Evolutionary conservation across 1,284 basidiomycete species (phyloP).

Genomic region (Phlebopus sp.): DNA sequence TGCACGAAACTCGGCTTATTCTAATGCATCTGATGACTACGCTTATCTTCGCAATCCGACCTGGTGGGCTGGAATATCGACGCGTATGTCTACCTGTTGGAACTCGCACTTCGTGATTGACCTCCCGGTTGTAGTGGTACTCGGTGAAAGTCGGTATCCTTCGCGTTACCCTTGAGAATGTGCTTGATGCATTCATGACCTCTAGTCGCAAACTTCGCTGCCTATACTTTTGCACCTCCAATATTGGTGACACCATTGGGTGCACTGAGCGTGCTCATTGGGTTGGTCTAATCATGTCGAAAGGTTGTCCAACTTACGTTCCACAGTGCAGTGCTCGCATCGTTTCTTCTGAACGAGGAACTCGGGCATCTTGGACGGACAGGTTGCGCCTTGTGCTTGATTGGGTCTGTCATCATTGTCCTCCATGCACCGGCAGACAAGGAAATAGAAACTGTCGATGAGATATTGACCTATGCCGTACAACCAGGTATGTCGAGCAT

Average conservation of each 20-base stretch:
- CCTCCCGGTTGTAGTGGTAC: constrained; percentile 59
- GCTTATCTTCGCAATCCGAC: constrained; percentile 91
- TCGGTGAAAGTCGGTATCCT: constrained; percentile 74
- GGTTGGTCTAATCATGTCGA: constrained; percentile 49
- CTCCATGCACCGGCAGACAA: constrained; percentile 97
- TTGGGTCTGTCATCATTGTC: constrained; percentile 94
- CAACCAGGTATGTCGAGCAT: constrained; percentile 72
- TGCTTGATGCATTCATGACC: constrained; percentile 10
- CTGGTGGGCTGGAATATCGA: constrained; percentile 98
- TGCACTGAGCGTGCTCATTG: constrained; percentile 95
- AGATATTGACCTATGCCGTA: constrained; percentile 87
- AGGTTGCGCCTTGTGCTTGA: constrained; percentile 89
- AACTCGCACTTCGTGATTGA: constrained; percentile 11
- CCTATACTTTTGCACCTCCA: constrained; percentile 97
- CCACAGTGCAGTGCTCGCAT: constrained; percentile 85
- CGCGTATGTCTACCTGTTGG: constrained; percentile 58
- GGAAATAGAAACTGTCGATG: constrained; percentile 90
- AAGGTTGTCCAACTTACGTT: constrained; percentile 12
- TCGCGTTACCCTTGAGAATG: neutral
- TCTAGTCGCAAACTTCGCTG: constrained; percentile 96
- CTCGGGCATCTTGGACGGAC: constrained; percentile 91
- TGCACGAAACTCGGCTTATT: constrained; percentile 49
- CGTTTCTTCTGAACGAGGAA: constrained; percentile 90
- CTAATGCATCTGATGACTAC: constrained; percentile 71
- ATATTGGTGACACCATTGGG: constrained; percentile 96